Percentiles rank a stretch among this genome's conserved stretches.
These are phyloP conservation scores for Lagerstroemia speciosa DNA, from an alignment of 345 rosid genomes.

Conservation along the genomic window DNA sequence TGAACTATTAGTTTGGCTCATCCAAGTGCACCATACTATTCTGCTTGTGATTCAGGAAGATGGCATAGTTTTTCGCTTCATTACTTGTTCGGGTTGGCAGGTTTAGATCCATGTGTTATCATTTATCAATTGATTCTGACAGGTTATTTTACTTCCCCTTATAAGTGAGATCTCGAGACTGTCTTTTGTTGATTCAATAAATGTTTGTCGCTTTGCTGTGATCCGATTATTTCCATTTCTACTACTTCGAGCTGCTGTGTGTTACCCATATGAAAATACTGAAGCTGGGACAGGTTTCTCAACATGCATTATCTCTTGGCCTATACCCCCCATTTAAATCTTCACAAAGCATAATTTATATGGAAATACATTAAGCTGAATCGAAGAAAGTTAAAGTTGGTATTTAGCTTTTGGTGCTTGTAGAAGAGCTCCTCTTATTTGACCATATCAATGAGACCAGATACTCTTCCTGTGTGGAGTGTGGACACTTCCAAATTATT, in stretches of 20 bases:
- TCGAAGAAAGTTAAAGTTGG: too few species aligned
- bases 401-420: too few species aligned
- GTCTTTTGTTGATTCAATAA: neutral
- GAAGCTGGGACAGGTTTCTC: neutral
- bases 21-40: neutral
- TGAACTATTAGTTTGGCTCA: neutral
- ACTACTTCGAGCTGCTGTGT: too few species aligned
- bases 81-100: neutral
- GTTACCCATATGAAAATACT: neutral
- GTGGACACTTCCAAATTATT: too few species aligned
- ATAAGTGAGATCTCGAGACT: neutral
- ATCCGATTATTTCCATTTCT: too few species aligned
- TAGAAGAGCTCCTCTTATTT: too few species aligned
- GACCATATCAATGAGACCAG: too few species aligned
- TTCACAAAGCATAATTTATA: too few species aligned
- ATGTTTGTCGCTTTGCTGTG: neutral
- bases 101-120: neutral
- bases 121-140: neutral
- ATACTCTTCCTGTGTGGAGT: too few species aligned
- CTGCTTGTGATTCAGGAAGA: neutral
- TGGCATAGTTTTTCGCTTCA: slow-evolving; percentile 2
- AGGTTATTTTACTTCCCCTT: neutral
- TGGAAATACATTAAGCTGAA: neutral
- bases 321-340: too few species aligned
- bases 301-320: neutral